Evolutionary conservation across 768 basidiomycete species (phyloP).

Genomic region (Mycena metata): DNA sequence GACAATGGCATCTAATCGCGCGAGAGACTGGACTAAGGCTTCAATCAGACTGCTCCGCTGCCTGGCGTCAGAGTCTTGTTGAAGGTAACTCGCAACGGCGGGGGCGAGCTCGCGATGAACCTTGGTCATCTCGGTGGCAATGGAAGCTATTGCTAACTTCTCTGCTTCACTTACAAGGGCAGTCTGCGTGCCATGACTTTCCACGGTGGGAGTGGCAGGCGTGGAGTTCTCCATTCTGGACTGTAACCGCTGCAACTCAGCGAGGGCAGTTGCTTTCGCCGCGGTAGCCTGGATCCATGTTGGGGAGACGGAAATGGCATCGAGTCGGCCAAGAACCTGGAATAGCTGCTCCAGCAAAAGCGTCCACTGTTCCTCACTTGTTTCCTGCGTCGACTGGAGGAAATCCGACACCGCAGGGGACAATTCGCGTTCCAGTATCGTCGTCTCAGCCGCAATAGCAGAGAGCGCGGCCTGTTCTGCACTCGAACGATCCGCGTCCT

Average conservation of each 20-base stretch:
- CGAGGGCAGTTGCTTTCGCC: neutral
- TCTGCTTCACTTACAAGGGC: conserved; percentile 13
- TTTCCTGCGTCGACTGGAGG: neutral
- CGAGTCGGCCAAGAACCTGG: conserved; percentile 28
- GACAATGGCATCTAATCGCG: conserved; percentile 12
- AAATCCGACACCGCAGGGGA: conserved; percentile 26
- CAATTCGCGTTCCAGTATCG: conserved; percentile 5
- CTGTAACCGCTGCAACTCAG: conserved; percentile 13
- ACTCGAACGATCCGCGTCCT: neutral
- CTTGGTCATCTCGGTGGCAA: conserved; percentile 22
- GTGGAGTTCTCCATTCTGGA: conserved; percentile 7
- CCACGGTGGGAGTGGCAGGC: neutral
- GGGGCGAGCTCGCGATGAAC: conserved; percentile 23
- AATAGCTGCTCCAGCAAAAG: conserved; percentile 27
- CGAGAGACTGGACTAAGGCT: conserved; percentile 12
- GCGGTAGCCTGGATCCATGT: conserved; percentile 9
- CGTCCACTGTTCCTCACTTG: conserved; percentile 23
- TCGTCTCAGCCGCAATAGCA: conserved; percentile 16
- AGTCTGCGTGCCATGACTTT: neutral
- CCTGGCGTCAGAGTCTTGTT: conserved; percentile 2
- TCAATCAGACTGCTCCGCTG: conserved; percentile 10
- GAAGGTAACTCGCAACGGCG: conserved; percentile 14
- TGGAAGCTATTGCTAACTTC: conserved; percentile 6
- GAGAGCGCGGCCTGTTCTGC: conserved; percentile 17
- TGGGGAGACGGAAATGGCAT: conserved; percentile 19